A percentile compares a stretch with the other conserved stretches of the same genome.
phyloP scores from a whole-genome alignment of 108 stramenopile species.

The Chaetoceros muelleri region DNA sequence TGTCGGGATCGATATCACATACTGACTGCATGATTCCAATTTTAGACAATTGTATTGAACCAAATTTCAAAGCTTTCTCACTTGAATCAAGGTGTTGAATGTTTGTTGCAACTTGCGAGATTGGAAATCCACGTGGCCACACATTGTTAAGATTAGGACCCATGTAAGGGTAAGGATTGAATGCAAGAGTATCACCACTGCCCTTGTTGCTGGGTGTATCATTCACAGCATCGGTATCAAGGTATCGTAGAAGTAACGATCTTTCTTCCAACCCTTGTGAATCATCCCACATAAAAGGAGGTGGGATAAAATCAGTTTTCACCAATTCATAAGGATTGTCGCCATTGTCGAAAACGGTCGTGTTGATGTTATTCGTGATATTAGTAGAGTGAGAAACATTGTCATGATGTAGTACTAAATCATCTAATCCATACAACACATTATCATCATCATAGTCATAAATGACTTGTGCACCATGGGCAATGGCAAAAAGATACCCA shows the following conservation, averaged over 20 bases:
- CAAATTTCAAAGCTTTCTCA: neutral
- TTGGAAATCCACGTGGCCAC: constrained; percentile 54
- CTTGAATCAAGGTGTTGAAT: constrained; percentile 11
- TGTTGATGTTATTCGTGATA: too few species aligned
- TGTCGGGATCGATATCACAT: constrained; percentile 42
- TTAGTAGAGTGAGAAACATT: too few species aligned
- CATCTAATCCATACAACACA: too few species aligned
- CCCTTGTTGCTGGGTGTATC: too few species aligned
- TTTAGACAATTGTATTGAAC: neutral
- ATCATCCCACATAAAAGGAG: too few species aligned
- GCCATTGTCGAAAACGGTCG: too few species aligned
- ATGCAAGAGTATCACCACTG: constrained; percentile 4
- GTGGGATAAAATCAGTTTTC: too few species aligned
- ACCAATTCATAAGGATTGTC: too few species aligned
- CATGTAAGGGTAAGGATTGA: constrained; percentile 43
- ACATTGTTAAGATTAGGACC: constrained; percentile 13
- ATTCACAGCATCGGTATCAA: too few species aligned
- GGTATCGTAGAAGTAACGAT: too few species aligned
- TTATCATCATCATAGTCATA: constrained; percentile 63
- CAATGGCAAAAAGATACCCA: constrained; percentile 43
- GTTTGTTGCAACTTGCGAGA: constrained; percentile 10
- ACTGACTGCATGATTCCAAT: constrained; percentile 38
- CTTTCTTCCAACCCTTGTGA: too few species aligned
- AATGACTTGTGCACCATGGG: constrained; percentile 31
- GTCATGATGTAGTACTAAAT: too few species aligned